phyloP scores from a whole-genome alignment of 306 rosid species.

The Prunus salicina region DNA sequence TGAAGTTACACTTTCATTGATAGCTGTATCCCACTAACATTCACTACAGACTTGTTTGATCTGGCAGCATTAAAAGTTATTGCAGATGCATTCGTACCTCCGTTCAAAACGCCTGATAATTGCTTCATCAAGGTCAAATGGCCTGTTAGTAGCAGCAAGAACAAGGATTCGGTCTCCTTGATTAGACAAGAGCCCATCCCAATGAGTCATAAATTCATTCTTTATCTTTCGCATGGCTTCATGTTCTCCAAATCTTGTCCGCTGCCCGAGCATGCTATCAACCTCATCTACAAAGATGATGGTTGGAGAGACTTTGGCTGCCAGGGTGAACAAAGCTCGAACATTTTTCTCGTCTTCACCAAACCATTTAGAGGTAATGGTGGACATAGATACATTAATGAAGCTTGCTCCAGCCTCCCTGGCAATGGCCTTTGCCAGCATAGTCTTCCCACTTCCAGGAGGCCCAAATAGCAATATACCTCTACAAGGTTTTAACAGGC shows the following conservation, averaged over 20 bases:
- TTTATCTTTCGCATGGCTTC: constrained; percentile 98
- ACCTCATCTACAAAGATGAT: constrained; percentile 97
- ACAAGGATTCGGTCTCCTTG: constrained; percentile 82
- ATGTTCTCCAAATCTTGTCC: constrained; percentile 93
- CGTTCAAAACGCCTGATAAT: constrained; percentile 92
- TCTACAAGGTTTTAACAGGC: constrained; percentile 90
- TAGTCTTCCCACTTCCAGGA: constrained; percentile 97
- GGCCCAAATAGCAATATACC: constrained; percentile 93
- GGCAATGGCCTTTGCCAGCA: constrained; percentile 98
- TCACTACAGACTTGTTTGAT: not conserved
- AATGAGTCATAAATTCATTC: constrained; percentile 90
- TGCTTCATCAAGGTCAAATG: constrained; percentile 97
- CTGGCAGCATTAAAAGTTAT: not conserved
- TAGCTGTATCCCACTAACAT: not conserved
- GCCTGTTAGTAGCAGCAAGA: constrained; percentile 97
- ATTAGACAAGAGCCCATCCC: constrained; percentile 91
- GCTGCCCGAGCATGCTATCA: constrained; percentile 98
- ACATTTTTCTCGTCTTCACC: constrained; percentile 99
- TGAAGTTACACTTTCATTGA: not conserved
- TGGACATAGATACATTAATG: constrained; percentile 96
- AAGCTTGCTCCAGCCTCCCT: constrained; percentile 97
- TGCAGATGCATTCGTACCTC: constrained; percentile 43
- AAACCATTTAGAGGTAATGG: constrained; percentile 97
- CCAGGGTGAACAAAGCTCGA: constrained; percentile 87
- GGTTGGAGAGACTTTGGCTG: constrained; percentile 92